Base-by-base conservation (phyloP, 73 alveolate species). In the Diophrys appendiculata region DNA sequence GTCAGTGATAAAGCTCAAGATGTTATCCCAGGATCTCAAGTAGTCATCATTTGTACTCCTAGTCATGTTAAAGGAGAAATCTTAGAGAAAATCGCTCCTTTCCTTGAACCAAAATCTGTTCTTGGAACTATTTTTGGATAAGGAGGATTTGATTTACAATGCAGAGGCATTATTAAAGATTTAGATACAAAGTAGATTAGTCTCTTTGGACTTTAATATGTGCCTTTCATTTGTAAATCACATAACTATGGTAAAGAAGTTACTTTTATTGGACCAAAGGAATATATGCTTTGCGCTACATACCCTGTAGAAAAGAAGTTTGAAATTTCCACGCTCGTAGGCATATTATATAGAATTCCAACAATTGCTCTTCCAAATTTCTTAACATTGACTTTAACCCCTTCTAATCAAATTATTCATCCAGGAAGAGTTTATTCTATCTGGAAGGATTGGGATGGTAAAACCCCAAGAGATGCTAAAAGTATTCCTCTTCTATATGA, bases 381-480 rank as follows among this genome's bases (percentile, higher is more conserved):
- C 87, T 65, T 91, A 52, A 60, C 89, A 28, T 81, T 91, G 60
- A 91, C 97, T 11, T 80, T 91, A 2, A 87, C 95, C 65, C 97
- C 97, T 29, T 82, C 93, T 29, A 91, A 91, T 76, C 72, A 91
- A 70, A 91, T 91, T 69, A 91, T 91, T 54, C 97, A 91, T 65
- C 97, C 97, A 32, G 97, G 95, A 11, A 88, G 97, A 83, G 93
- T 91, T 52, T 88, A 83, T 60, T 92, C 93, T 22, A 78, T 88
- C 69, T 91, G 88, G 75, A 73, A 81, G 72, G 81, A 88, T 78
- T 91, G 97, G 97, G 97, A 91, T 74, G 95, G 94, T 0, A 91
- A 91, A 72, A 81, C 90, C 76, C 93, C 91, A 52, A 70, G 55
- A 65, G 73, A 91, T 72, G 79, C 86, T 22, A 83, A 65, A 14